Evolutionary conservation across 352 stramenopile species (phyloP).

Genomic region (Saprolegnia diclina): DNA sequence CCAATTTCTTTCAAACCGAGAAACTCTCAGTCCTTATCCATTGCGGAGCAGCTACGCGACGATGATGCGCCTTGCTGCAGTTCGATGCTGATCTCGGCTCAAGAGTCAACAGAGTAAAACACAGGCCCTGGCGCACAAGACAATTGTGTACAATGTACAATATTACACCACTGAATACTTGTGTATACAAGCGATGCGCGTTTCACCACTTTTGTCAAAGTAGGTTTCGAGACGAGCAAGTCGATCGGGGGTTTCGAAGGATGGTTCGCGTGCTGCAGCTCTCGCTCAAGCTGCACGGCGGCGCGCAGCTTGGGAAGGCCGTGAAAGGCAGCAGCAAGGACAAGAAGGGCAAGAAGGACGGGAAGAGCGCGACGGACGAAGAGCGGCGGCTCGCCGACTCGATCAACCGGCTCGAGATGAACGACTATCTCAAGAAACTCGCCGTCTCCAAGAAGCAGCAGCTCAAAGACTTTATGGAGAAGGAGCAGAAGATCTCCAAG

Average conservation of each 20-base stretch:
- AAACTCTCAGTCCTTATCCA: no score
- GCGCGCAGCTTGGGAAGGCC: slow-evolving; percentile 67
- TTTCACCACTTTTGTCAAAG: no score
- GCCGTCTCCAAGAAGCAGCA: slow-evolving; percentile 70
- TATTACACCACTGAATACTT: no score
- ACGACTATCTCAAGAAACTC: slow-evolving; percentile 77
- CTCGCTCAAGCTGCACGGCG: slow-evolving; percentile 38
- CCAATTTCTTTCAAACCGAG: no score
- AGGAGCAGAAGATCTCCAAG: slow-evolving; percentile 60
- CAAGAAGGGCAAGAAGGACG: slow-evolving; percentile 57
- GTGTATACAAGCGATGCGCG: no score
- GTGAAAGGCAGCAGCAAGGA: slow-evolving; percentile 78
- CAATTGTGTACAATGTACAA: no score
- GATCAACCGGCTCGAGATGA: slow-evolving; percentile 79
- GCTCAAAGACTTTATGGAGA: slow-evolving; percentile 69
- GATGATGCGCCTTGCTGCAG: no score
- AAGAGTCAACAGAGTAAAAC: background rate
- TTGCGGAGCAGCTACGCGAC: background rate
- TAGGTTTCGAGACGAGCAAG: background rate
- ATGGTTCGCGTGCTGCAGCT: slow-evolving; percentile 17
- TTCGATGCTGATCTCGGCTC: background rate
- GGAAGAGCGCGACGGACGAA: slow-evolving; percentile 49
- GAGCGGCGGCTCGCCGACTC: slow-evolving; percentile 66
- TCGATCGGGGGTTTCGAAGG: slow-evolving; percentile 7
- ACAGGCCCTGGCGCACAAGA: background rate